Base-by-base conservation (phyloP, 495 filamentous ascomycete species). In the Penicillium fimorum region DNA sequence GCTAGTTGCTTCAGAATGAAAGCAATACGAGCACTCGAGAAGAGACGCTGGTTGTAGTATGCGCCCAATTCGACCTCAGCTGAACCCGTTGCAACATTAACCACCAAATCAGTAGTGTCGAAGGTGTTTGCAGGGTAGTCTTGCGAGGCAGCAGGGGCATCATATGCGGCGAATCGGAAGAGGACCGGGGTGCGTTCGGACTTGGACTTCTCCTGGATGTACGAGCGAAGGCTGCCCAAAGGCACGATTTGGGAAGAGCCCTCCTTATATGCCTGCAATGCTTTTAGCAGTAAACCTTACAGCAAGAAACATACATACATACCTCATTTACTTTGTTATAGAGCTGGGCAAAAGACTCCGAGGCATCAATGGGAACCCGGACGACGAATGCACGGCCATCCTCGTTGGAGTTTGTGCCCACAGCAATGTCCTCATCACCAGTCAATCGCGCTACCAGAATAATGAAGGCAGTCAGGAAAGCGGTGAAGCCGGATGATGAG, bases 351-450 rank as follows among this genome's bases (percentile, higher is more conserved):
- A 81, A 81, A 15, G 70, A 69, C 50, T 76, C 75, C 22, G 69
- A 63, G 0, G 65, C 43, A 38, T 71, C 62, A 61, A 80, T 70
- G 44, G 73, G 70, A 10, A 79, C 64, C 32, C 79, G 67, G 13
- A 81, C 62, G 53, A 81, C 73, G 56, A 81, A 80, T 30, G 77
- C 77, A 49, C 76, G 79, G 35, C 76, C 75, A 55, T 74, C 72
- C 24, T 74, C 71, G 30, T 64, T 71, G 10, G 68, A 66, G 47
- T 69, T 79, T 7, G 78, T 81, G 13, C 74, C 78, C 40, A 81
- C 64, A 11, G 76, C 70, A 37, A 81, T 79, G 49, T 81, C 78
- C 55, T 81, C 79, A 56, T 81, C 79, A 32, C 78, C 79, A n/a
- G 78, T 79, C 62, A 81, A 62, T 42, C 79, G 72, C 50, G 70